phyloP scores from a whole-genome alignment of 441 rosid species.

The Cnidoscolus chayamansa region DNA sequence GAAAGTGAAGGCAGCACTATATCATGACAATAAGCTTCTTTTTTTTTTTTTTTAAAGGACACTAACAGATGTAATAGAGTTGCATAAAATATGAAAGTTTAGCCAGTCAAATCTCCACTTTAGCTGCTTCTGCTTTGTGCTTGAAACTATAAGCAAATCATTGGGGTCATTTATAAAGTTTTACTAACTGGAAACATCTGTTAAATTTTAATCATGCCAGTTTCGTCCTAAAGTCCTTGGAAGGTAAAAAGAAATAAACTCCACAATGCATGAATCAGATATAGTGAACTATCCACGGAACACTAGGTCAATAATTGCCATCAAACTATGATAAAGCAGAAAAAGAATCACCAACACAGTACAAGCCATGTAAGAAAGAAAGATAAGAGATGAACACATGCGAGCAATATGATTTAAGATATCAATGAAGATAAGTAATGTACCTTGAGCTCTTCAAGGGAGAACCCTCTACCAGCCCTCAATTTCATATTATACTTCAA shows the following conservation, averaged over 20 bases:
- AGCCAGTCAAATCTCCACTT: not conserved
- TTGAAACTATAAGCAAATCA: no score
- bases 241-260: not conserved
- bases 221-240: not conserved
- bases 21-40: not conserved
- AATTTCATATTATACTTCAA: conserved; percentile 81
- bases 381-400: not conserved
- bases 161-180: not conserved
- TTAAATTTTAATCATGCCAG: not conserved
- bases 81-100: no score
- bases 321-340: no score
- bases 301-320: no score
- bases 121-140: no score
- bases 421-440: not conserved
- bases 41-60: no score
- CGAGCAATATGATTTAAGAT: not conserved
- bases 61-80: not conserved
- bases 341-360: no score
- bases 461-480: conserved; percentile 76
- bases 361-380: not conserved
- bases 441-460: conserved; percentile 87
- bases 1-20: not conserved
- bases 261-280: not conserved
- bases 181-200: not conserved
- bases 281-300: no score